phyloP scores from a whole-genome alignment of 2,329 filamentous ascomycete species.

The Fusarium algeriense region DNA sequence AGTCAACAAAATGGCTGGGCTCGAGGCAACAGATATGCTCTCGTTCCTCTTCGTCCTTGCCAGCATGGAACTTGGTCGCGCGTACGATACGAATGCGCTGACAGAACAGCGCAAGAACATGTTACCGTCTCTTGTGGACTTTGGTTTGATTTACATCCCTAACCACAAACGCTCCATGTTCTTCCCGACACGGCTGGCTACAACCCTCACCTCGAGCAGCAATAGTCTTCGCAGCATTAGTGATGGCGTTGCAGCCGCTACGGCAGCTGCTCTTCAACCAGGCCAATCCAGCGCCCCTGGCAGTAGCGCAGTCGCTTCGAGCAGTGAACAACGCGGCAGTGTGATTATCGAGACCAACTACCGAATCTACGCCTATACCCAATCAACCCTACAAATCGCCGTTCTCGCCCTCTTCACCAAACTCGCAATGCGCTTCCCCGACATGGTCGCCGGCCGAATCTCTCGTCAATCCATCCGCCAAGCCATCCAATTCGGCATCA shows the following conservation, averaged over 20 bases:
- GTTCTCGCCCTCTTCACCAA: slow-evolving; percentile 91
- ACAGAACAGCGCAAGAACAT: slow-evolving; percentile 86
- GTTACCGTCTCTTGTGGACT: slow-evolving; percentile 90
- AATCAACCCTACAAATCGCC: slow-evolving; percentile 92
- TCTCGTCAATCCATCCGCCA: slow-evolving; percentile 89
- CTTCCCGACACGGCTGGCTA: slow-evolving; percentile 94
- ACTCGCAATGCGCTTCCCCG: slow-evolving; percentile 90
- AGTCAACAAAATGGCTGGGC: slow-evolving; percentile 65
- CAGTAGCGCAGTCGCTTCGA: slow-evolving; percentile 51
- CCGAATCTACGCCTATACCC: slow-evolving; percentile 95
- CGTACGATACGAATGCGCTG: slow-evolving; percentile 88
- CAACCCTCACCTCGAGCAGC: slow-evolving; percentile 86
- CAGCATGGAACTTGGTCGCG: slow-evolving; percentile 89
- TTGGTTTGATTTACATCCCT: slow-evolving; percentile 87
- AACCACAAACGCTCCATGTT: slow-evolving; percentile 70
- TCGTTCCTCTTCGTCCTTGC: slow-evolving; percentile 97
- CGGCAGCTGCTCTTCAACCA: slow-evolving; percentile 58
- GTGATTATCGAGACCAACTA: slow-evolving; percentile 99
- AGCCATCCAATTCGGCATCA: slow-evolving; percentile 92
- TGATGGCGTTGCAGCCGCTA: slow-evolving; percentile 76
- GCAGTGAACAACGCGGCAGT: slow-evolving; percentile 74
- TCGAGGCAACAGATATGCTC: slow-evolving; percentile 93
- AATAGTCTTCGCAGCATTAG: slow-evolving; percentile 77
- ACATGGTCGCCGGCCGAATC: slow-evolving; percentile 92
- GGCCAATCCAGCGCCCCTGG: slow-evolving; percentile 53